These are phyloP conservation scores for Phlegmacium glaucopus DNA, from an alignment of 768 basidiomycete genomes.

Conservation along the genomic window DNA sequence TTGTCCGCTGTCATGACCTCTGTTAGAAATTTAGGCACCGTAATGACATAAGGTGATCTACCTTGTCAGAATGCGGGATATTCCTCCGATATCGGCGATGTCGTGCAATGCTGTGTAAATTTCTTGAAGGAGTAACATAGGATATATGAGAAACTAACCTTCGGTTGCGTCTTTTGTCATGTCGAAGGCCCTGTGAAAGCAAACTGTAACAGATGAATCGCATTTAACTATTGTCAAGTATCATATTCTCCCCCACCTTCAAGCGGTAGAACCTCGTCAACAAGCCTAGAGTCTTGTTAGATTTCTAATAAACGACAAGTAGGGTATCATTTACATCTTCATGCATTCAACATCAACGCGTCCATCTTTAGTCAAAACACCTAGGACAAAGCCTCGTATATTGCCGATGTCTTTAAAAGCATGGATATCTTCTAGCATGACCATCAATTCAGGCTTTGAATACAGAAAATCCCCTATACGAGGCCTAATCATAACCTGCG, in stretches of 20 bases:
- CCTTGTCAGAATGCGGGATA: conserved; percentile 83
- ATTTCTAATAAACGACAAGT: not conserved
- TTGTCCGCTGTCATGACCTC: conserved; percentile 45
- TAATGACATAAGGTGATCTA: conserved; percentile 18
- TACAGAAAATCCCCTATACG: conserved; percentile 80
- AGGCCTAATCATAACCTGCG: conserved; percentile 77
- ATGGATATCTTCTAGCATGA: conserved; percentile 74
- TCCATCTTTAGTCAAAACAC: conserved; percentile 54
- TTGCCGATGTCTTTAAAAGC: conserved; percentile 49
- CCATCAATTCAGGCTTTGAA: conserved; percentile 56
- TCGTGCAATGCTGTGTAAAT: conserved; percentile 37
- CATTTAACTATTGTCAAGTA: not conserved
- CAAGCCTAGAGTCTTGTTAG: conserved; percentile 36
- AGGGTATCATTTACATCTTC: conserved; percentile 41
- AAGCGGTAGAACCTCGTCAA: conserved; percentile 53
- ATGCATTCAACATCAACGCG: conserved; percentile 56
- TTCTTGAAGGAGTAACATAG: not conserved
- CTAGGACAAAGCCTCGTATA: conserved; percentile 66
- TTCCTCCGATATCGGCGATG: conserved; percentile 53
- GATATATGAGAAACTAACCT: conserved; percentile 35
- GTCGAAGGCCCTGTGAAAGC: conserved; percentile 79
- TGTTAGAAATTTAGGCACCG: conserved; percentile 1
- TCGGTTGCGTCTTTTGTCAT: conserved; percentile 55
- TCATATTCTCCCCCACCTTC: conserved; percentile 44
- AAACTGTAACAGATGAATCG: conserved; percentile 40